Conservation (phyloP, 768 basidiomycete species). For the Suillus decipiens region DNA sequence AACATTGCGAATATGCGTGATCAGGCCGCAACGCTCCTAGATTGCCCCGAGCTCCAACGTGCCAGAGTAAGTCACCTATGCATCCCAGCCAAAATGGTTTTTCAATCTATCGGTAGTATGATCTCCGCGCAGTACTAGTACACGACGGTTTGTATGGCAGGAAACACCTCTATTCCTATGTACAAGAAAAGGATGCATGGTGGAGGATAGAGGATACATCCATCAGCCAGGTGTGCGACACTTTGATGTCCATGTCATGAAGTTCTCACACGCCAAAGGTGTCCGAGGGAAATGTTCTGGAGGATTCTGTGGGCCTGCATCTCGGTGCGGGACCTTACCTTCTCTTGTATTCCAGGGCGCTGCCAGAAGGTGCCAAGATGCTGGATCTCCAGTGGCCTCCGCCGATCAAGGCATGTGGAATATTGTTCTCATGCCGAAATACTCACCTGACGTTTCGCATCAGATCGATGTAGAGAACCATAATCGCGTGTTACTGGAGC, state of each 20-base stretch:
- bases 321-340: slow-evolving; percentile 78
- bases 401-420: slow-evolving; percentile 19
- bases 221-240: slow-evolving; percentile 56
- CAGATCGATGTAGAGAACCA: slow-evolving; percentile 7
- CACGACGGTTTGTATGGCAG: slow-evolving; percentile 80
- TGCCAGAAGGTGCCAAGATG: slow-evolving; percentile 24
- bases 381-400: slow-evolving; percentile 27
- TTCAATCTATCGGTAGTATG: slow-evolving; percentile 54
- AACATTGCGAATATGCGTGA: slow-evolving; percentile 46
- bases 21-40: slow-evolving; percentile 49
- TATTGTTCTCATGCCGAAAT: slow-evolving; percentile 8
- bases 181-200: slow-evolving; percentile 64
- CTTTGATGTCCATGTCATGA: background rate
- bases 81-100: background rate
- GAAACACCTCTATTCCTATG: slow-evolving; percentile 78
- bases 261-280: slow-evolving; percentile 46
- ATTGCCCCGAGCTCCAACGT: slow-evolving; percentile 65
- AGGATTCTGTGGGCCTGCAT: slow-evolving; percentile 71
- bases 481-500: slow-evolving; percentile 1
- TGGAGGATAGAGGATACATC: slow-evolving; percentile 78
- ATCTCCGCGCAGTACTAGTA: slow-evolving; percentile 74
- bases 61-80: slow-evolving; percentile 45
- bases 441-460: slow-evolving; percentile 24
- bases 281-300: slow-evolving; percentile 65
- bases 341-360: slow-evolving; percentile 60